phyloP scores from a whole-genome alignment of 352 stramenopile species.

The Thalassiosira ordinaria region DNA sequence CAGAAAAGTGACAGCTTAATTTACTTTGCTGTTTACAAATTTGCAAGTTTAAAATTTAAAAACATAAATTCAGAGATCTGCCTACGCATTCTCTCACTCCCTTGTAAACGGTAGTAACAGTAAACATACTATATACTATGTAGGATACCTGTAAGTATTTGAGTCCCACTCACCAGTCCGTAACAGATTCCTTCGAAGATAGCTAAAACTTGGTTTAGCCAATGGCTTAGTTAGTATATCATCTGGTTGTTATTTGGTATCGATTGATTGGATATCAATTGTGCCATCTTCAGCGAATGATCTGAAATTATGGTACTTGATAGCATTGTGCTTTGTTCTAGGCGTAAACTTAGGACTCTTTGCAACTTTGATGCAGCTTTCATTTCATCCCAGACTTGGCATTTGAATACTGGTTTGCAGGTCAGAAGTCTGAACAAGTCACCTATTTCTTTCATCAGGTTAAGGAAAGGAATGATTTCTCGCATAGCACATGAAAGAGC shows the following conservation, averaged over 20 bases:
- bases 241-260: not conserved
- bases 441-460: not conserved
- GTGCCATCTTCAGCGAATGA: not conserved
- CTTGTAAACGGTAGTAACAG: too few species aligned
- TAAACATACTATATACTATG: too few species aligned
- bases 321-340: not conserved
- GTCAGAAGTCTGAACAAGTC: not conserved
- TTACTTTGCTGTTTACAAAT: too few species aligned
- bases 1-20: too few species aligned
- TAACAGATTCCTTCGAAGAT: too few species aligned
- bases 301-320: conserved; percentile 5
- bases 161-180: too few species aligned
- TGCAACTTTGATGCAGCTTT: not conserved
- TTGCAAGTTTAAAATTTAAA: too few species aligned
- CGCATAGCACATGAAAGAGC: not conserved
- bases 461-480: not conserved
- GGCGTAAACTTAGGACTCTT: conserved; percentile 1
- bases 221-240: conserved; percentile 5
- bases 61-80: too few species aligned
- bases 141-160: too few species aligned
- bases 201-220: too few species aligned
- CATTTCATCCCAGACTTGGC: not conserved
- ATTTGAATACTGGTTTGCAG: not conserved
- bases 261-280: conserved; percentile 3
- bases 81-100: too few species aligned